Evolutionary conservation across 1,284 basidiomycete genomes (phyloP).

Genomic region (Cryptococcus floricola): DNA sequence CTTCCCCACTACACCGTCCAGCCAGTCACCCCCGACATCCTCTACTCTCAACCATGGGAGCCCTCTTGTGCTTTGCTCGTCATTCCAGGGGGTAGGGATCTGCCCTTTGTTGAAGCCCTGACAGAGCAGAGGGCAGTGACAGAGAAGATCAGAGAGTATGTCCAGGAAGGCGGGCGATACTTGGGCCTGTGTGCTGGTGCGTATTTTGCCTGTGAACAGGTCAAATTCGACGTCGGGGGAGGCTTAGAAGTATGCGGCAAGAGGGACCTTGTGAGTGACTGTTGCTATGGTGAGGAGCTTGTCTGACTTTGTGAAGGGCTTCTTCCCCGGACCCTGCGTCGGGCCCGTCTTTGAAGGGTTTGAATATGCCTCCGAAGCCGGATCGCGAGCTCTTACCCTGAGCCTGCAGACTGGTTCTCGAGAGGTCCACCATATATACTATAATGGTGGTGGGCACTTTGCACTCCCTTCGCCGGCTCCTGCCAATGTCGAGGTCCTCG

Average conservation of each 20-base stretch:
- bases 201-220: slow-evolving; percentile 53
- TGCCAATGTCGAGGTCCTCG: slow-evolving; percentile 45
- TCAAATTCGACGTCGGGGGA: slow-evolving; percentile 55
- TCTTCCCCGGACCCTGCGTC: slow-evolving; percentile 57
- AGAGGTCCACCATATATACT: slow-evolving; percentile 51
- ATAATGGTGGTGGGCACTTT: slow-evolving; percentile 58
- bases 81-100: slow-evolving; percentile 60
- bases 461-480: slow-evolving; percentile 40
- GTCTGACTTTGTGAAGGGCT: slow-evolving; percentile 41
- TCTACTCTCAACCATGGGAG: slow-evolving; percentile 71
- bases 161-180: slow-evolving; percentile 65
- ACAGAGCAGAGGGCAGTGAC: slow-evolving; percentile 46
- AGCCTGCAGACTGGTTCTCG: slow-evolving; percentile 30
- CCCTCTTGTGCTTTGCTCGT: slow-evolving; percentile 70
- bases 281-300: not conserved
- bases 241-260: slow-evolving; percentile 53
- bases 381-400: slow-evolving; percentile 47
- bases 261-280: slow-evolving; percentile 51
- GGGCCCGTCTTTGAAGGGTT: slow-evolving; percentile 59
- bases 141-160: slow-evolving; percentile 59
- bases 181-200: slow-evolving; percentile 64
- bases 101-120: slow-evolving; percentile 55
- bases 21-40: slow-evolving; percentile 56
- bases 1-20: slow-evolving; percentile 74
- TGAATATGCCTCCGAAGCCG: slow-evolving; percentile 54